A percentile compares a stretch with the other conserved stretches of the same genome.
phyloP scores from a whole-genome alignment of 2,329 filamentous ascomycete genomes.

The Furcasterigmium sp. region DNA sequence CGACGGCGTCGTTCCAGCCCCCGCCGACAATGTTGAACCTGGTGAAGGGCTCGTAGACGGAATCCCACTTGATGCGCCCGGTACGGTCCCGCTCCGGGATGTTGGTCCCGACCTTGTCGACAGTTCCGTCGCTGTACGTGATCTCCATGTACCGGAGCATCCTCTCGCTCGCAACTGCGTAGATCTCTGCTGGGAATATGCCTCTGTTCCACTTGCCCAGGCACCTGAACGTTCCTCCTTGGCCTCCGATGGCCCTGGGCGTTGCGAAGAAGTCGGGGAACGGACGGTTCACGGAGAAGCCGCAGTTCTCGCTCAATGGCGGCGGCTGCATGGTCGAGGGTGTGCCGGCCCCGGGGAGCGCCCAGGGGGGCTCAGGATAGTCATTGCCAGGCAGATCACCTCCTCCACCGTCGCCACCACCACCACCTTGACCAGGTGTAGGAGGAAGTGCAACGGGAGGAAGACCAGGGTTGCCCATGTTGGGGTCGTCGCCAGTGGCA shows the following conservation, averaged over 20 bases:
- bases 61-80: not conserved
- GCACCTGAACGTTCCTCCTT: not conserved
- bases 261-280: not conserved
- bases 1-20: not conserved
- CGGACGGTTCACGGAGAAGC: not conserved
- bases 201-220: not conserved
- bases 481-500: not conserved
- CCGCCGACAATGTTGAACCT: not conserved
- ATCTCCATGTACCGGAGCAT: not conserved
- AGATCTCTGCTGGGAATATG: not conserved
- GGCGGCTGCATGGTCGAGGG: not conserved
- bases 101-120: not conserved
- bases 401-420: not conserved
- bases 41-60: not conserved
- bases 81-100: not conserved
- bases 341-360: not conserved
- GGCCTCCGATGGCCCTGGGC: not conserved
- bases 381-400: not conserved
- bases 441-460: conserved; percentile 5
- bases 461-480: conserved; percentile 1
- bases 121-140: not conserved
- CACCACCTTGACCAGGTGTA: not conserved
- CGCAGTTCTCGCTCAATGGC: not conserved
- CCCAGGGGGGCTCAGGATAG: not conserved
- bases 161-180: not conserved